Evolutionary conservation across 2,329 filamentous ascomycete genomes (phyloP), one percentile per base, ranked within the genome.

Genomic region (Talaromyces amestolkiae): DNA sequence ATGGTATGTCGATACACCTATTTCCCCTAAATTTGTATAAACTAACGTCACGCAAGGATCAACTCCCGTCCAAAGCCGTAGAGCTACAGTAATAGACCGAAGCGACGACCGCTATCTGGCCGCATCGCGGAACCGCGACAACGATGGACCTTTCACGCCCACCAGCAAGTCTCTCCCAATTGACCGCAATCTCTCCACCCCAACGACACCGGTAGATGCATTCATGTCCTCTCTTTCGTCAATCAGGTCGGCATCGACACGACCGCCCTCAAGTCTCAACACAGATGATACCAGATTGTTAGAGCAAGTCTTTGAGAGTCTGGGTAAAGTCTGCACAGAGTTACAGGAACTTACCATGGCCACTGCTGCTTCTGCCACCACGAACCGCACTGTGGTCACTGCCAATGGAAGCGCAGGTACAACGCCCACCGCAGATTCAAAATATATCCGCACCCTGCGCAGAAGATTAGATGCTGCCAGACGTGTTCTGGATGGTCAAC

Each of bases 391-490:
- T 58, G n/a, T 15, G 4, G 8, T n/a, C 37, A 27, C 27, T n/a
- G 33, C 31, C 59, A 39, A 43, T n/a, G 37, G 22, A 19, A 33
- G 37, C 3, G 13, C 47, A 10, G 43, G 19, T 37, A 56, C 39
- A 37, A 58, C 45, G 10, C 33, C 51, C 17, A 37, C 81, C 84
- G 51, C 39, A 43, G 85, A 69, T 78, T 79, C 69, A 78, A 84
- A 65, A 83, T 83, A 70, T 78, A 86, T 67, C 86, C 91, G 70
- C 63, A 82, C 89, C 66, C 87, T 91, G 76, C 83, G 92, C 66
- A 82, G 90, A 68, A 84, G 90, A 69, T 83, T 97, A 60, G 91
- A 96, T 69, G 86, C 87, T 61, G 93, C 92, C 5, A 87, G 88
- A 66, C 84, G 86, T 61, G 85, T 91, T 3, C 81, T 96, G 35